Conservation (phyloP, 805 yeast species). For the Saccharomycopsis fermentans region DNA sequence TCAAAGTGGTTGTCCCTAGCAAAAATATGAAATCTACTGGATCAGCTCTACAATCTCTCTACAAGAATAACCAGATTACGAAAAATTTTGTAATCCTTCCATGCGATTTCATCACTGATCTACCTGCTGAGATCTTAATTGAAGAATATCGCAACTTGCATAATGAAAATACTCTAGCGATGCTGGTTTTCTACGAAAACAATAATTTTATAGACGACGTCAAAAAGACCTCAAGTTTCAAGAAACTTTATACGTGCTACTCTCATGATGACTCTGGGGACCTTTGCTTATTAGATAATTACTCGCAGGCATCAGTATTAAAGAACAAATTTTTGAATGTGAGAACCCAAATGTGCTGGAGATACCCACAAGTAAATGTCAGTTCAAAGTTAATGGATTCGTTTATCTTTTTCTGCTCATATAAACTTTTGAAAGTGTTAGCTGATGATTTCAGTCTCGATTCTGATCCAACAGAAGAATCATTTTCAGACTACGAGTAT, state of each 20-base stretch:
- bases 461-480: not conserved
- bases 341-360: conserved; percentile 85
- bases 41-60: conserved; percentile 43
- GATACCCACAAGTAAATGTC: conserved; percentile 66
- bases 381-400: conserved; percentile 70
- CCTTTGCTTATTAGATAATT: conserved; percentile 53
- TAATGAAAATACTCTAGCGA: conserved; percentile 52
- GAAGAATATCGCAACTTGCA: conserved; percentile 73
- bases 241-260: conserved; percentile 58
- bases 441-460: conserved; percentile 20
- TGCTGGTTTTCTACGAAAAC: conserved; percentile 70
- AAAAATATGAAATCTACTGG: conserved; percentile 51
- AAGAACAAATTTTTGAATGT: conserved; percentile 61
- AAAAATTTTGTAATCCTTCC: conserved; percentile 74
- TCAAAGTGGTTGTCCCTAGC: conserved; percentile 31
- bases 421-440: conserved; percentile 43
- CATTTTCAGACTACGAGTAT: conserved; percentile 19
- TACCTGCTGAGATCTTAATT: conserved; percentile 81
- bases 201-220: conserved; percentile 68
- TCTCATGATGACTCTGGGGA: conserved; percentile 35
- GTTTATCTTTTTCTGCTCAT: conserved; percentile 56
- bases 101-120: conserved; percentile 86
- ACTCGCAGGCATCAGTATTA: conserved; percentile 59
- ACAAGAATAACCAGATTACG: conserved; percentile 27
- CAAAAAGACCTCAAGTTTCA: conserved; percentile 33